Percentiles rank a stretch among this genome's conserved stretches.
Evolutionary conservation across 805 yeast genomes (phyloP).

Genomic region (Wickerhamiella domercqiae): DNA sequence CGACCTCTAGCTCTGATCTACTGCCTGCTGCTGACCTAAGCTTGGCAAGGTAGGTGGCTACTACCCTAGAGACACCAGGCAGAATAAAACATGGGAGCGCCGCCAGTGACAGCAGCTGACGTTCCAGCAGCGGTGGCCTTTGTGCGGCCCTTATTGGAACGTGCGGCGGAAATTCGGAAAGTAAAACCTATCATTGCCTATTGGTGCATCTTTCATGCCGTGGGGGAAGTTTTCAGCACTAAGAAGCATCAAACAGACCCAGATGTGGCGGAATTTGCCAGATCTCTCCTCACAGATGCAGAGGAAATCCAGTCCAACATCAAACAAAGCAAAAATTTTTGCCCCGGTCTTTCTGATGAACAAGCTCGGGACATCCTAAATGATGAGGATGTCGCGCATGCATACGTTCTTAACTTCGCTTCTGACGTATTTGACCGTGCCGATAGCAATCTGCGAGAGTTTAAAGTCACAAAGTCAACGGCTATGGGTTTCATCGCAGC

Average conservation of each 20-base stretch:
- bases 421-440: constrained; percentile 41
- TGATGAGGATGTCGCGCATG: constrained; percentile 44
- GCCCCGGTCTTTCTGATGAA: constrained; percentile 25
- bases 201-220: constrained; percentile 55
- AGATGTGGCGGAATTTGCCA: constrained; percentile 45
- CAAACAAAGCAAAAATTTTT: constrained; percentile 27
- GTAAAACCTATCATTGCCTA: constrained; percentile 58
- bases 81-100: too few species aligned
- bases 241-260: constrained; percentile 42
- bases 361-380: constrained; percentile 34
- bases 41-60: too few species aligned
- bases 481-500: constrained; percentile 40
- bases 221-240: constrained; percentile 50
- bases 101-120: too few species aligned
- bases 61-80: constrained; percentile 9
- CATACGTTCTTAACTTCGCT: constrained; percentile 43
- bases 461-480: constrained; percentile 31
- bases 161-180: constrained; percentile 41
- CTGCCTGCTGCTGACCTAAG: too few species aligned
- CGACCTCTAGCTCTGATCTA: too few species aligned
- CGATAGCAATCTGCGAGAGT: constrained; percentile 32
- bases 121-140: constrained; percentile 19
- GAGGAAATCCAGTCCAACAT: too few species aligned
- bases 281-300: constrained; percentile 49
- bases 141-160: constrained; percentile 20